A percentile compares a stretch with the other conserved stretches of the same genome.
These are phyloP conservation scores for Rubia yunnanensis DNA, from an alignment of 257 asterid species.

Conservation along the genomic window DNA sequence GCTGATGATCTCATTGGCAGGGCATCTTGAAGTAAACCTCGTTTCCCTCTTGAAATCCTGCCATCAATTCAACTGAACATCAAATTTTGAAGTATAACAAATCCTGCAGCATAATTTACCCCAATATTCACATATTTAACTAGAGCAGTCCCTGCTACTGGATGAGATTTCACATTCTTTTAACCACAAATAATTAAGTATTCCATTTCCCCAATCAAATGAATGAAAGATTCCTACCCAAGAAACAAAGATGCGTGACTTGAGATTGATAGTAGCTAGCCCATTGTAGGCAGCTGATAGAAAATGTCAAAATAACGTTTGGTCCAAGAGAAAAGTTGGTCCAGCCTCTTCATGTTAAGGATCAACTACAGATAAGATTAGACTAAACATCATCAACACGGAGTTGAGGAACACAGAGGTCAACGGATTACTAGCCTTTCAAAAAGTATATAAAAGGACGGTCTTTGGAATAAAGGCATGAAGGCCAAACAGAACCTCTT, in stretches of 20 bases:
- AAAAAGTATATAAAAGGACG: not conserved
- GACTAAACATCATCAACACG: not conserved
- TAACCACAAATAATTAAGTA: not conserved
- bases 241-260: not conserved
- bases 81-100: slow-evolving; percentile 5
- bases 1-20: slow-evolving; percentile 72
- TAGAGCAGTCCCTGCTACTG: not conserved
- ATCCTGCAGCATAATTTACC: not conserved
- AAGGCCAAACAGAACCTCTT: not conserved
- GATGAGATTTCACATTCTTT: not conserved
- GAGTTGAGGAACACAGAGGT: not conserved
- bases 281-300: not conserved
- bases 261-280: slow-evolving; percentile 1
- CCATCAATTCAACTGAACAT: slow-evolving; percentile 3
- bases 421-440: not conserved
- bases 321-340: not conserved
- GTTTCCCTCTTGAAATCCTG: slow-evolving; percentile 88
- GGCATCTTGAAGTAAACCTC: slow-evolving; percentile 64
- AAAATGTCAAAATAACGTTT: not conserved
- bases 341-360: not conserved
- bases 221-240: not conserved
- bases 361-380: not conserved
- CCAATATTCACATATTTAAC: not conserved
- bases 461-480: not conserved
- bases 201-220: not conserved